Evolutionary conservation across 2,329 filamentous ascomycete species (phyloP).

Genomic region (Aspergillus pseudoglaucus): DNA sequence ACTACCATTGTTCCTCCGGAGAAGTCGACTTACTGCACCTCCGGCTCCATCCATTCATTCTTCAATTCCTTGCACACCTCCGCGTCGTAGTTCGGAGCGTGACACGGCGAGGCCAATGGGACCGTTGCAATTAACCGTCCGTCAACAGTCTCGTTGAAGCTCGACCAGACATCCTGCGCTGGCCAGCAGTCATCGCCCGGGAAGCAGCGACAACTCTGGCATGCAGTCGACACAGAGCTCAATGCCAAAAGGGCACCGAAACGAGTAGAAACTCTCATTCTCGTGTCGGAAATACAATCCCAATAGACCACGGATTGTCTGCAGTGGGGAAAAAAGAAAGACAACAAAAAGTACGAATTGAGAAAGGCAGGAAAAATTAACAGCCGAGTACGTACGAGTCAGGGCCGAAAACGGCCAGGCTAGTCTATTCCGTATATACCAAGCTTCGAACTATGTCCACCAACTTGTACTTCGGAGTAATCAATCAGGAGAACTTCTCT

Average conservation of each 20-base stretch:
- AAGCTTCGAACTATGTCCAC: no score
- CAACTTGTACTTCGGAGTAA: no score
- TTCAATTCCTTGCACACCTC: slow-evolving; percentile 37
- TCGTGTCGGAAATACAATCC: not conserved
- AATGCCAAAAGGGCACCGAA: not conserved
- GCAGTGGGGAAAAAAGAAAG: not conserved
- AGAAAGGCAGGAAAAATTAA: no score
- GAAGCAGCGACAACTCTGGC: slow-evolving; percentile 40
- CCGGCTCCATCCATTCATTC: slow-evolving; percentile 39
- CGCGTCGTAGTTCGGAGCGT: slow-evolving; percentile 44
- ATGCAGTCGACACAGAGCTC: not conserved
- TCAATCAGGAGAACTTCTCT: no score
- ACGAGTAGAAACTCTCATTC: not conserved
- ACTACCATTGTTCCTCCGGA: no score
- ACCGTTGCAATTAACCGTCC: slow-evolving; percentile 48
- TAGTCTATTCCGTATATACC: no score
- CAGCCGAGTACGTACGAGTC: no score
- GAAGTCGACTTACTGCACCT: slow-evolving; percentile 38
- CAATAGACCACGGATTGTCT: not conserved
- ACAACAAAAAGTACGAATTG: no score
- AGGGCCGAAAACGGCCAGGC: no score
- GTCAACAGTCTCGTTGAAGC: slow-evolving; percentile 47
- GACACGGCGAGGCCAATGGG: slow-evolving; percentile 50
- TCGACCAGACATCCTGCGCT: slow-evolving; percentile 37
- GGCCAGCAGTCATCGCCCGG: slow-evolving; percentile 55